A percentile compares a stretch with the other conserved stretches of the same genome.
phyloP scores from a whole-genome alignment of 192 early-diverging fungal species.

The Coemansia biformis region DNA sequence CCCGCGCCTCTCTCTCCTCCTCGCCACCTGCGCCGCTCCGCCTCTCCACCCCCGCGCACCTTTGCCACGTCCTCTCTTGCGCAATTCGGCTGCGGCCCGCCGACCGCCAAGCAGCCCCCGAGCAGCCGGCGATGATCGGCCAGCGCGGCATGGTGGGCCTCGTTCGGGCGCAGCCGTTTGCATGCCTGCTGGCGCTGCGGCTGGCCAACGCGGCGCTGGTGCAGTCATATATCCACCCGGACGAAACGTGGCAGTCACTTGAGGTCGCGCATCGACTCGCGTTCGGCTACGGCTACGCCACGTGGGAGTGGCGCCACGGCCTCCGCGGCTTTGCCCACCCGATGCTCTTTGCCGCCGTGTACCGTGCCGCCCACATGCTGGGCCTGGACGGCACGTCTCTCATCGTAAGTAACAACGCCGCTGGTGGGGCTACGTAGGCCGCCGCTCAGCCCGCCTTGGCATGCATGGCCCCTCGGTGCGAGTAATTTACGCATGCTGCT shows the following conservation, averaged over 20 bases:
- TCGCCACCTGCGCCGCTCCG: too few species aligned
- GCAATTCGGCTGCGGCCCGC: too few species aligned
- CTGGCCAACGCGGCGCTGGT: slow-evolving; percentile 28
- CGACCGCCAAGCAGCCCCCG: too few species aligned
- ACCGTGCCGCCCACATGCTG: slow-evolving; percentile 56
- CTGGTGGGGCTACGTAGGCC: too few species aligned
- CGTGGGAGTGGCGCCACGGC: slow-evolving; percentile 87
- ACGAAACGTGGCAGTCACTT: slow-evolving; percentile 96
- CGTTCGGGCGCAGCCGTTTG: slow-evolving; percentile 2
- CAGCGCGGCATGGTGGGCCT: too few species aligned
- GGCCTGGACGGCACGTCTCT: slow-evolving; percentile 58
- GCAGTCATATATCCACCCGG: slow-evolving; percentile 83
- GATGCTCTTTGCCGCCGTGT: slow-evolving; percentile 72
- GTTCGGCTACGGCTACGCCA: slow-evolving; percentile 86
- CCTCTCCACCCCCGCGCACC: too few species aligned
- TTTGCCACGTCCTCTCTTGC: too few species aligned
- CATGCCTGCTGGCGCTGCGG: slow-evolving; percentile 22
- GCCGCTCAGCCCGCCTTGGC: too few species aligned
- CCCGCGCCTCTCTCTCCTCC: too few species aligned
- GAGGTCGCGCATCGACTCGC: slow-evolving; percentile 84
- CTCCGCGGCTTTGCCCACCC: slow-evolving; percentile 84
- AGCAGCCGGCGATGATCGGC: too few species aligned
- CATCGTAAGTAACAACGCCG: slow-evolving; percentile 53
- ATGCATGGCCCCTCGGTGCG: too few species aligned
- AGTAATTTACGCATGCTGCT: too few species aligned